Percentiles rank a stretch among this genome's conserved stretches.
Conservation (phyloP, 306 rosid species). For the Morella rubra region DNA sequence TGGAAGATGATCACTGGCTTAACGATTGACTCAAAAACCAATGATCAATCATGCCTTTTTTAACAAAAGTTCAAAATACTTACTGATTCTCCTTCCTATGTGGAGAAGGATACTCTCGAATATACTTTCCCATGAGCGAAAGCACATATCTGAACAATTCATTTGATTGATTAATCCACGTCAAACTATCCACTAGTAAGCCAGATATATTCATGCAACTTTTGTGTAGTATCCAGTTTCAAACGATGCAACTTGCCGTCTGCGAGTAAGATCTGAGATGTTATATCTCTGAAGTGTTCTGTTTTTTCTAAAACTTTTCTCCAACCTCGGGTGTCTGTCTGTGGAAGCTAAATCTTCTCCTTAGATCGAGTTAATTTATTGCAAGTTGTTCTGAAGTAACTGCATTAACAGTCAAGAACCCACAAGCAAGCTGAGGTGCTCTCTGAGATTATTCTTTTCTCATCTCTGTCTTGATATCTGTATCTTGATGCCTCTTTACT, state of each 20-base stretch:
- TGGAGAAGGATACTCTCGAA: neutral
- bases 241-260: neutral
- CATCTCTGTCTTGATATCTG: constrained; percentile 6
- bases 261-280: neutral
- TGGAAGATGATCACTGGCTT: neutral
- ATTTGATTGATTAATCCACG: neutral
- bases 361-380: neutral
- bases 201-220: neutral
- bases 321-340: neutral
- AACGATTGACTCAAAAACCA: no score
- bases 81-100: neutral
- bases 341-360: neutral
- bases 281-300: neutral
- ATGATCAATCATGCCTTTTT: no score
- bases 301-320: neutral
- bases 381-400: neutral
- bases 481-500: constrained; percentile 8
- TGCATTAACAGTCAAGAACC: constrained; percentile 12
- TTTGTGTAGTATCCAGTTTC: neutral
- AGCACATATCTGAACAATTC: neutral
- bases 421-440: constrained; percentile 16
- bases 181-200: neutral
- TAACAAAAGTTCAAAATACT: no score
- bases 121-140: neutral
- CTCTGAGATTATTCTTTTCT: neutral